These are phyloP conservation scores for Myxozyma nipponensis DNA, from an alignment of 805 yeast genomes.

Conservation along the genomic window DNA sequence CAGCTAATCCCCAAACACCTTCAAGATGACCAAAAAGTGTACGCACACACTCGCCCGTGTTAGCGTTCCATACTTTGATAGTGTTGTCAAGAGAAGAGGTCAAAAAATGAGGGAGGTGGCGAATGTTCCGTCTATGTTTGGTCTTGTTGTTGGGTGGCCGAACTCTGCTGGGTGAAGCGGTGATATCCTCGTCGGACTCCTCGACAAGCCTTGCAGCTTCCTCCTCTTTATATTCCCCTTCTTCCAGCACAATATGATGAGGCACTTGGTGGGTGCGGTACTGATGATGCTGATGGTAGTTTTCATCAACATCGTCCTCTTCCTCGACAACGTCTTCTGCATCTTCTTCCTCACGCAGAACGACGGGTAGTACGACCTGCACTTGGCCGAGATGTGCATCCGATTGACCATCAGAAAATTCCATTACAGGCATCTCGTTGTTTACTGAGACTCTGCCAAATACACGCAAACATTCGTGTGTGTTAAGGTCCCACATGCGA, in stretches of 20 bases:
- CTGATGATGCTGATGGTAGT: constrained; percentile 17
- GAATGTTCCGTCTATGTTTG: background rate
- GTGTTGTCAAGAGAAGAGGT: constrained; percentile 96
- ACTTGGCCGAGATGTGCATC: constrained; percentile 79
- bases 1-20: constrained; percentile 96
- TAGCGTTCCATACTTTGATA: constrained; percentile 90
- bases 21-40: constrained; percentile 98
- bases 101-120: constrained; percentile 18
- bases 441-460: constrained; percentile 39
- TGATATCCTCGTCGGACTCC: constrained; percentile 13
- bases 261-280: constrained; percentile 1
- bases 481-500: constrained; percentile 87
- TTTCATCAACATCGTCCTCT: constrained; percentile 12
- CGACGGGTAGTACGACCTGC: constrained; percentile 84
- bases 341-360: constrained; percentile 44
- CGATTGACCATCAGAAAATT: background rate
- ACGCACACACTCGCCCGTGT: constrained; percentile 79
- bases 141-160: constrained; percentile 11
- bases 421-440: constrained; percentile 42
- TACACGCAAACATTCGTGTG: constrained; percentile 71
- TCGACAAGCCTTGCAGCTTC: constrained; percentile 12
- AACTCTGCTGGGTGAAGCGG: constrained; percentile 26
- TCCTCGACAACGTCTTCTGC: constrained; percentile 18
- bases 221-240: constrained; percentile 19
- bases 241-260: constrained; percentile 14